phyloP scores from a whole-genome alignment of 306 rosid genomes.

The Medicago lupulina region DNA sequence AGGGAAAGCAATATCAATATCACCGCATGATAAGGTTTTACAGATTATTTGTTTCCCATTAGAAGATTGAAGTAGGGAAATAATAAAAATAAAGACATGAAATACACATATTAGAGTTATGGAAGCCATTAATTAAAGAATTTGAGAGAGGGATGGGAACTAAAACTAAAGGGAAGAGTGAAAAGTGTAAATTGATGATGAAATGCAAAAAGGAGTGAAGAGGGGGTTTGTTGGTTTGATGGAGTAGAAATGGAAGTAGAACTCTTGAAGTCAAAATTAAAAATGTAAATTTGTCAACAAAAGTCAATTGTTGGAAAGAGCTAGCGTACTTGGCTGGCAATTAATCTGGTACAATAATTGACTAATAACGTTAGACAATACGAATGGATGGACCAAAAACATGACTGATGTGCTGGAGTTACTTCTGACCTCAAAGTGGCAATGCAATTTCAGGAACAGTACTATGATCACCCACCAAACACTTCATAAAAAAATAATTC shows the following conservation, averaged over 20 bases:
- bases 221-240: no score
- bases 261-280: background rate
- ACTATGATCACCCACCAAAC: no score
- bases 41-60: slow-evolving; percentile 5
- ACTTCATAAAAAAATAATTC: no score
- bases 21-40: slow-evolving; percentile 26
- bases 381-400: background rate
- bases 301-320: slow-evolving; percentile 28
- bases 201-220: background rate
- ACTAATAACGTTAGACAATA: slow-evolving; percentile 4
- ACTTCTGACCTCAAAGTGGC: background rate
- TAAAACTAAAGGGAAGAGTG: no score
- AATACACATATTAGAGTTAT: background rate
- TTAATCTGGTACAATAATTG: background rate
- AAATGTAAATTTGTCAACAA: slow-evolving; percentile 3
- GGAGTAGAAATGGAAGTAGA: no score
- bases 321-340: background rate
- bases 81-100: background rate
- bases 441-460: background rate
- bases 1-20: slow-evolving; percentile 36
- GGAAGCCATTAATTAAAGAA: slow-evolving; percentile 33
- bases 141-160: background rate
- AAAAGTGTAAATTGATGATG: no score
- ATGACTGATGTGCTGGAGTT: background rate
- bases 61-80: slow-evolving; percentile 26